Evolutionary conservation across 164 flowering plant genomes (phyloP).

Genomic region (Chimonanthus salicifolius): DNA sequence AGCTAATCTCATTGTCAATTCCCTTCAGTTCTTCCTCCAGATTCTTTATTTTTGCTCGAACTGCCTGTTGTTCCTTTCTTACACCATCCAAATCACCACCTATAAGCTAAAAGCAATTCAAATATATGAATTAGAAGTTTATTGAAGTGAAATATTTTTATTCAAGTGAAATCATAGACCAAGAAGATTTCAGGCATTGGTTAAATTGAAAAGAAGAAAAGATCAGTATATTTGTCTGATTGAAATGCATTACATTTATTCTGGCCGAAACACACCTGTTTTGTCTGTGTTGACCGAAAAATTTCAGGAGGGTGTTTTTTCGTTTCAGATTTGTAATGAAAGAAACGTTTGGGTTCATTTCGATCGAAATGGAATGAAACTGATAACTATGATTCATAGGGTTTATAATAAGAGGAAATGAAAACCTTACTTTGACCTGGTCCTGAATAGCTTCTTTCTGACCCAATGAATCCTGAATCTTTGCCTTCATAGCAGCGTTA

Average conservation of each 20-base stretch:
- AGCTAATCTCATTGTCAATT: slow-evolving; percentile 40
- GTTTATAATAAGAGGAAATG: neutral
- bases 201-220: no score
- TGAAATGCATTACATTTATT: no score
- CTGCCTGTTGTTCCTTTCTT: slow-evolving; percentile 54
- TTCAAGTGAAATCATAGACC: no score
- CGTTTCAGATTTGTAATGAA: no score
- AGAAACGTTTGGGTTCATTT: no score
- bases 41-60: slow-evolving; percentile 41
- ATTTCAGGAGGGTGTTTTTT: no score
- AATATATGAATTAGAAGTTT: neutral
- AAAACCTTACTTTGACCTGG: slow-evolving; percentile 70
- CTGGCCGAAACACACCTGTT: no score
- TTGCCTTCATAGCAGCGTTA: slow-evolving; percentile 66
- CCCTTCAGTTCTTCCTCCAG: slow-evolving; percentile 49
- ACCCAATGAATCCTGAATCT: slow-evolving; percentile 73
- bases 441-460: slow-evolving; percentile 71
- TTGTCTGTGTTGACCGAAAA: no score
- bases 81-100: slow-evolving; percentile 67
- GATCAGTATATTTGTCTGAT: no score
- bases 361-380: no score
- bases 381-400: neutral
- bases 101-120: slow-evolving; percentile 44
- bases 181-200: no score
- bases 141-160: neutral